Evolutionary conservation across 352 stramenopile species (phyloP).

Genomic region (Pythium aphanidermatum): DNA sequence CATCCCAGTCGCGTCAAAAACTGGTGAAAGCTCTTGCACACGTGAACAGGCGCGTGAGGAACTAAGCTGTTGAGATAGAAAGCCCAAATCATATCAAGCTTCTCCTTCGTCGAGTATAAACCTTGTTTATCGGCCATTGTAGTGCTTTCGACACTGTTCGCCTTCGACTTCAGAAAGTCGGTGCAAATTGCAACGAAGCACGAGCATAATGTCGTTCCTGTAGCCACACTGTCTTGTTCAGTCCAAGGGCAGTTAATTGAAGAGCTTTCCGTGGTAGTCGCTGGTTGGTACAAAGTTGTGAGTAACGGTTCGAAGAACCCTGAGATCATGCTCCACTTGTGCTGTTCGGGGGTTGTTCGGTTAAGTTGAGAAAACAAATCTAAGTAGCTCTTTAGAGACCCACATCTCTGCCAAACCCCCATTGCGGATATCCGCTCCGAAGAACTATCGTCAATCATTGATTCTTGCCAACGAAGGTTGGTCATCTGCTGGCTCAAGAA

Average conservation of each 20-base stretch:
- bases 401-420: conserved; percentile 49
- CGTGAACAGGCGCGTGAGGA: conserved; percentile 60
- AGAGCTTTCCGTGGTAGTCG: conserved; percentile 61
- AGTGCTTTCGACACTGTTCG: not conserved
- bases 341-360: conserved; percentile 41
- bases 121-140: no score
- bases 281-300: conserved; percentile 72
- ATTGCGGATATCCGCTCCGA: conserved; percentile 8
- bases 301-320: conserved; percentile 76
- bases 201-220: conserved; percentile 68
- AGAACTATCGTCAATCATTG: conserved; percentile 9
- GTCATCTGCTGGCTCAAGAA: conserved; percentile 27
- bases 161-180: conserved; percentile 52
- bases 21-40: conserved; percentile 80
- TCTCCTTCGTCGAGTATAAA: conserved; percentile 22
- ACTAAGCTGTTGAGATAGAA: conserved; percentile 76
- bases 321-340: conserved; percentile 65
- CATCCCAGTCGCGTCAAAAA: conserved; percentile 75
- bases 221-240: conserved; percentile 64
- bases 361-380: conserved; percentile 74
- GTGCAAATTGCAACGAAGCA: conserved; percentile 74
- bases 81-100: conserved; percentile 74
- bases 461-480: conserved; percentile 18
- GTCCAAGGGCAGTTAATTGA: conserved; percentile 63
- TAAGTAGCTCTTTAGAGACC: conserved; percentile 69